phyloP scores from a whole-genome alignment of 192 early-diverging fungal species.

The Coemansia sp. region DNA sequence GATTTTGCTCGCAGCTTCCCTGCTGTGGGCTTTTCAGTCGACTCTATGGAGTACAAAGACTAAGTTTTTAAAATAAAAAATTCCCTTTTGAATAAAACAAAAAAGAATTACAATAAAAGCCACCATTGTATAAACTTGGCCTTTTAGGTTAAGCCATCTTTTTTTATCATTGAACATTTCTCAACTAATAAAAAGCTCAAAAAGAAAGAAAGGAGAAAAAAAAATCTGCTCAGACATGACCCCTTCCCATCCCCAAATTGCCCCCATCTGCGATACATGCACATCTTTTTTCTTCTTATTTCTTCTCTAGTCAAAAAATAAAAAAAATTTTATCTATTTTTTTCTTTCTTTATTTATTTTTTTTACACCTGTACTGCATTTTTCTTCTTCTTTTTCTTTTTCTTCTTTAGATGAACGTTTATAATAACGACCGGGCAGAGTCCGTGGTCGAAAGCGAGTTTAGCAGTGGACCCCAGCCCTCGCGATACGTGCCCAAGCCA shows the following conservation, averaged over 20 bases:
- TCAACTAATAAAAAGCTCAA: no score
- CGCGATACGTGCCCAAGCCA: constrained; percentile 5
- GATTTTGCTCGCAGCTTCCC: constrained; percentile 88
- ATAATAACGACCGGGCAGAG: background rate
- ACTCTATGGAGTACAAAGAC: constrained; percentile 64
- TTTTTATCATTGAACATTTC: no score
- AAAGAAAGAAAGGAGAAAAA: background rate
- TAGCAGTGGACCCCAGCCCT: constrained; percentile 19
- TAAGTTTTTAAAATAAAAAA: constrained; percentile 8
- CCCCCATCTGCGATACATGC: constrained; percentile 4
- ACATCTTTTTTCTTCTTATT: constrained; percentile 7
- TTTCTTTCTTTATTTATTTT: background rate
- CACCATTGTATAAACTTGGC: background rate
- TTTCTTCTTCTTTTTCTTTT: constrained; percentile 3
- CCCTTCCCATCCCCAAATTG: no score
- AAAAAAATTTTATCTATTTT: no score
- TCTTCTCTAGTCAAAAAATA: constrained; percentile 5
- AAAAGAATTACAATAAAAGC: no score
- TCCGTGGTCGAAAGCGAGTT: constrained; percentile 4
- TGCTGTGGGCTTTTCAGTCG: constrained; percentile 79
- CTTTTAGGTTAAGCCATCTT: no score
- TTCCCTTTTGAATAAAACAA: no score
- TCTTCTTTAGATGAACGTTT: background rate
- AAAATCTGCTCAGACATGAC: no score
- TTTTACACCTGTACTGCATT: constrained; percentile 1